phyloP scores from a whole-genome alignment of 768 basidiomycete species.

The Clathrus columnatus region DNA sequence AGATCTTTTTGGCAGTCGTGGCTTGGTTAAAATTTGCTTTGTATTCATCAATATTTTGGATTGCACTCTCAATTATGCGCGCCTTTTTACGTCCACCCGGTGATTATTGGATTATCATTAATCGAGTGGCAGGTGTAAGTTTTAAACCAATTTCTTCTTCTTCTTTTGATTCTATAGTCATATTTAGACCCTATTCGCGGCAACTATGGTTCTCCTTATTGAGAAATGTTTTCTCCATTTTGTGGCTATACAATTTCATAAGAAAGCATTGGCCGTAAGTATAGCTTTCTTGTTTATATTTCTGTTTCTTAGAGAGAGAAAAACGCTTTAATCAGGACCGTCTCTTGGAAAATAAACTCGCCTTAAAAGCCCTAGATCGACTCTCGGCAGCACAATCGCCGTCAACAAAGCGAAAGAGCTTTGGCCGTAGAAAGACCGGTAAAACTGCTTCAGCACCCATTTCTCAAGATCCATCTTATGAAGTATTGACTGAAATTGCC shows the following conservation, averaged over 20 bases:
- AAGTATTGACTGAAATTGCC: background rate
- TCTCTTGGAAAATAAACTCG: slow-evolving; percentile 58
- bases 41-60: slow-evolving; percentile 66
- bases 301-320: background rate
- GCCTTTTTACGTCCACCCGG: slow-evolving; percentile 50
- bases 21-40: slow-evolving; percentile 56
- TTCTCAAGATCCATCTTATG: slow-evolving; percentile 2
- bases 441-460: background rate
- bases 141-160: slow-evolving; percentile 29
- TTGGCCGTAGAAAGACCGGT: slow-evolving; percentile 3
- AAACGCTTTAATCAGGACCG: slow-evolving; percentile 36
- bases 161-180: slow-evolving; percentile 17
- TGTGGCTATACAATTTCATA: slow-evolving; percentile 75
- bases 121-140: slow-evolving; percentile 61
- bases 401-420: slow-evolving; percentile 25
- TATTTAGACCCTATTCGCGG: slow-evolving; percentile 36
- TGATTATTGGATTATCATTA: slow-evolving; percentile 57
- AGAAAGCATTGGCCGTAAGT: slow-evolving; percentile 49
- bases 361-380: slow-evolving; percentile 59
- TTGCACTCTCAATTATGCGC: slow-evolving; percentile 56
- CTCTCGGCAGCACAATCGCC: slow-evolving; percentile 56
- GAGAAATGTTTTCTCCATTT: slow-evolving; percentile 62
- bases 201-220: slow-evolving; percentile 34
- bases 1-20: slow-evolving; percentile 7
- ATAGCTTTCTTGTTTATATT: background rate